Conservation (phyloP, 129 eudicot genomes). For the Flaveria linearis region DNA sequence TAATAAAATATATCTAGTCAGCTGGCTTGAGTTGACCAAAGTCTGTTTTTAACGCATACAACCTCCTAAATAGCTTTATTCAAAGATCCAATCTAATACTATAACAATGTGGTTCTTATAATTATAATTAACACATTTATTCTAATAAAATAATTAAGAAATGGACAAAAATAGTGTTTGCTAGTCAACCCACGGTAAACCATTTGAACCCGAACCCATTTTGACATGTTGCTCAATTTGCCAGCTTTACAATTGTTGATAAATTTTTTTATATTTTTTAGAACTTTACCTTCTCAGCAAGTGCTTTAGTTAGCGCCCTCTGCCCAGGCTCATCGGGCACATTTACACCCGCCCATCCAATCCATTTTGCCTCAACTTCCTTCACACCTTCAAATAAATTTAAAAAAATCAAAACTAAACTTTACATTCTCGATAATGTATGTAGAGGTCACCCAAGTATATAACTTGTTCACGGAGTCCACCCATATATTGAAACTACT, state of each 20-base stretch:
- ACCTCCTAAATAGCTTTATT: conserved; percentile 10
- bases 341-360: conserved; percentile 98
- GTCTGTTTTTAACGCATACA: not conserved
- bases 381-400: conserved; percentile 64
- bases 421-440: not conserved
- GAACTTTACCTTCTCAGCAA: conserved; percentile 74
- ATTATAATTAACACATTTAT: not conserved
- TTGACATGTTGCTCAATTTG: not conserved
- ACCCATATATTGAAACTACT: not conserved
- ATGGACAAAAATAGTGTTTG: too few relatives aligned
- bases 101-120: not conserved
- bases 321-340: conserved; percentile 95
- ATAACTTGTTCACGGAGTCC: not conserved
- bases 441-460: not conserved
- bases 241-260: too few relatives aligned
- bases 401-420: not conserved
- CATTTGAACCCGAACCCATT: not conserved
- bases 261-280: not conserved
- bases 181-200: not conserved
- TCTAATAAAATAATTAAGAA: not conserved
- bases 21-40: not conserved
- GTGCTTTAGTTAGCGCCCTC: conserved; percentile 69
- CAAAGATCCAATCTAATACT: not conserved
- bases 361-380: conserved; percentile 95
- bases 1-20: not conserved